Evolutionary conservation across 345 rosid genomes (phyloP).

Genomic region (Gossypium longicalyx): DNA sequence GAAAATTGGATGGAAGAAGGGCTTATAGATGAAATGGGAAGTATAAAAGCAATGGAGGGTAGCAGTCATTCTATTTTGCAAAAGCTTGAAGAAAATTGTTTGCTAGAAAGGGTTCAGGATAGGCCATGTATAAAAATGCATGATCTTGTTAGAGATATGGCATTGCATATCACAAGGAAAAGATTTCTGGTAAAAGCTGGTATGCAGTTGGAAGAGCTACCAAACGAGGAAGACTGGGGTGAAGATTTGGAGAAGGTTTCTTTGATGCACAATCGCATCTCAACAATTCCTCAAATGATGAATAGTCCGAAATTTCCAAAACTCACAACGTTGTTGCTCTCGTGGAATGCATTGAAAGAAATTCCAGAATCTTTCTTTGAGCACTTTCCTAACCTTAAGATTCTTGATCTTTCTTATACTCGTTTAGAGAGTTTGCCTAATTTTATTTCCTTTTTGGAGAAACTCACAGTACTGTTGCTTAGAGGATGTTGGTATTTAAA

Average conservation of each 20-base stretch:
- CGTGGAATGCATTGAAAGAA: too few species aligned
- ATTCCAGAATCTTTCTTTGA: constrained; percentile 6
- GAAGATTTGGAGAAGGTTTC: too few species aligned
- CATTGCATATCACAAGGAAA: too few species aligned
- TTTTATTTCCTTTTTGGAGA: background rate
- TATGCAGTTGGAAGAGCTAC: background rate
- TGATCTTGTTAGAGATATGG: constrained; percentile 7
- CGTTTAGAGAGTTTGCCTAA: background rate
- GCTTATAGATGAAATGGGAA: constrained; percentile 8
- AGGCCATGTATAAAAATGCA: constrained; percentile 20
- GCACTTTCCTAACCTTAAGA: constrained; percentile 4
- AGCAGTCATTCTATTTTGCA: constrained; percentile 13
- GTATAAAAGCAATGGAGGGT: background rate
- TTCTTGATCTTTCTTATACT: constrained; percentile 17
- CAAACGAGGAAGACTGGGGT: background rate
- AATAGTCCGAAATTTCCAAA: too few species aligned
- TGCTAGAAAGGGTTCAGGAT: constrained; percentile 3
- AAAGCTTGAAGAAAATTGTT: constrained; percentile 16
- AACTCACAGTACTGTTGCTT: constrained; percentile 16
- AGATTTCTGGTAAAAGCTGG: too few species aligned
- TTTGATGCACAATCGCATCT: too few species aligned
- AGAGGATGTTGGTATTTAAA: background rate
- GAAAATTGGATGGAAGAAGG: too few species aligned
- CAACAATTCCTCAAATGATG: too few species aligned
- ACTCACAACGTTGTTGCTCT: too few species aligned